Evolutionary conservation across 225 moss, liverwort and hornwort species (phyloP), one percentile per base, ranked within the genome.

Genomic region (Antitrichia curtipendula): DNA sequence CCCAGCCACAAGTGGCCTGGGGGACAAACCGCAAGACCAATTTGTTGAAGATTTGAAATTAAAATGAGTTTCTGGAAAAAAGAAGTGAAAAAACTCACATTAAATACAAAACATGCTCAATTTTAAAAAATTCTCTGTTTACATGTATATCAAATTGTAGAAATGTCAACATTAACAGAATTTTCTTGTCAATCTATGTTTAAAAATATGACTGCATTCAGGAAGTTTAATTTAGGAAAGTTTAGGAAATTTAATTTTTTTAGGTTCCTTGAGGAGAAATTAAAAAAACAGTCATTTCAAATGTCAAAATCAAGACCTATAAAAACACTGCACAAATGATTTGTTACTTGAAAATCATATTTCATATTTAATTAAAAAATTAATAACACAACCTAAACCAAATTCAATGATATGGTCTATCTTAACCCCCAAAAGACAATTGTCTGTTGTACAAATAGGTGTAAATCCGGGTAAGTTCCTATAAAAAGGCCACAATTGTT

Each of bases 261-360:
- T 15, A 3, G 8, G 24, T 25, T 14, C 9, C 1, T 43, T 3
- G 0, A 71, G 28, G 70, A 41, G 2, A 70, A 41, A 41, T 43
- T 7, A 0, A 9, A 27, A 25, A 34, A 8, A 8, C 0, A 8
- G 0, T 8, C 25, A 25, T 41, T 70, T 27, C 1, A 1, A 27
- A 43, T 27, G 16, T 10, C 70, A 27, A 70, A 70, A 43, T 43
- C 40, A 40, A 69, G 5, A 14, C 13, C 8, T 23, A 24, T n/a
- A 68, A 13, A 40, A 40, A 23, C 0, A 4, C 4, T 69, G 2
- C 7, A 23, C 4, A 2, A 24, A 69, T 40, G 23, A 13, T 24
- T 13, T 8, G 8, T 69, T 40, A 8, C 13, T 22, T 23, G 13
- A 38, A 22, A 68, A 4, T 0, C 13, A 7, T 69, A 38, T 69